Evolutionary conservation across 768 basidiomycete species (phyloP), one percentile per base, ranked within the genome.

Genomic region (Rhizopogon sp.): DNA sequence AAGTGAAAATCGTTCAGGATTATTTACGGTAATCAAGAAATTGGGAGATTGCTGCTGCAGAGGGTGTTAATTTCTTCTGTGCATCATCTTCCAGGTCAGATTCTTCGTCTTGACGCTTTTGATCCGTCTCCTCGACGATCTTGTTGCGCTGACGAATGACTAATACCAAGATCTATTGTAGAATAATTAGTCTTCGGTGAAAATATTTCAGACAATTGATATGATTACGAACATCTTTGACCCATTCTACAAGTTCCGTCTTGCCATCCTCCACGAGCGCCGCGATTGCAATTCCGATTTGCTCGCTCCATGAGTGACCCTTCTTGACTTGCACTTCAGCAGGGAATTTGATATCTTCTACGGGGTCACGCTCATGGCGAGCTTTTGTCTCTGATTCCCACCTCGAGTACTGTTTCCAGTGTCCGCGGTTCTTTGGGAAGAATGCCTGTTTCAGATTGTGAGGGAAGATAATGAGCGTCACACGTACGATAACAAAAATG

Each of bases 261-360:
- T 87, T 76, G 8, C 79, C 86, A 14, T 78, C 78, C 47, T 92
- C 87, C 8, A 86, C 74, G 11, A 98, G 78, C 44, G 81, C 79
- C 40, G 83, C 83, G 56, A 97, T 80, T 3, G 85, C 85, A 60
- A 98, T 91, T 3, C 90, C 95, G 45, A 98, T 76, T 68, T 98
- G 86, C 64, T 98, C 87, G 61, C 85, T 92, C 85, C 87, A 89
- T 14, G 88, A 83, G 70, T 91, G 87, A 6, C 91, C 92, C 62
- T 90, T 91, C 76, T 90, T 89, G 58, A 96, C 83, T 56, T 82
- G 76, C 29, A 96, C 80, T 50, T 95, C 93, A 13, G 75, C 79
- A 39, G 83, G 79, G 66, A 77, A 77, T 11, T 66, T 72, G 55
- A 33, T 39, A 58, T 82, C 80, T 49, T 67, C 66, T 17, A 63